Conservation (phyloP, 805 yeast species). For the Metschnikowia gruessii region DNA sequence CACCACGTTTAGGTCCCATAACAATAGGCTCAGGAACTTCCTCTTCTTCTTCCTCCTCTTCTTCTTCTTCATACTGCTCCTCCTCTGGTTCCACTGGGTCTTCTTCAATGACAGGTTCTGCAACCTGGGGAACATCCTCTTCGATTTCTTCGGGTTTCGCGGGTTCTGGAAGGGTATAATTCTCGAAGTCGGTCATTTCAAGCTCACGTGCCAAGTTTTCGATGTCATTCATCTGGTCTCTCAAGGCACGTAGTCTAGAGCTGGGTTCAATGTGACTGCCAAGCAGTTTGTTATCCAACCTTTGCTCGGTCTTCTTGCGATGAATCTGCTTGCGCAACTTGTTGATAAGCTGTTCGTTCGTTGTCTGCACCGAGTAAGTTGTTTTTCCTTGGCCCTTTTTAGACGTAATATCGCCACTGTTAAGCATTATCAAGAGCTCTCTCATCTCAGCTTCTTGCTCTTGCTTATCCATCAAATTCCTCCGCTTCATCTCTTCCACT, state of each 20-base stretch:
- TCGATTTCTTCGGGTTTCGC: constrained; percentile 11
- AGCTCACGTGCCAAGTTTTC: constrained; percentile 82
- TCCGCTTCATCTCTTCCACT: constrained; percentile 59
- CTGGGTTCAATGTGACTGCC: constrained; percentile 70
- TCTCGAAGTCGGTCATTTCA: constrained; percentile 78
- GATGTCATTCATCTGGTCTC: constrained; percentile 81
- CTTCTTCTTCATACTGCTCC: constrained; percentile 14
- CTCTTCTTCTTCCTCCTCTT: constrained; percentile 10
- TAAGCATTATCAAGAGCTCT: constrained; percentile 63
- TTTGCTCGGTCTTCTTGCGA: constrained; percentile 46
- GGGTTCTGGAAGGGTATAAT: constrained; percentile 23
- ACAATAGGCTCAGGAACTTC: constrained; percentile 22
- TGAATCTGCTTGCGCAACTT: constrained; percentile 46
- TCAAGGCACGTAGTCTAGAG: constrained; percentile 64
- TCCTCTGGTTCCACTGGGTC: not conserved
- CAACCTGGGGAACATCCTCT: not conserved
- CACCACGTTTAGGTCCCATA: constrained; percentile 38
- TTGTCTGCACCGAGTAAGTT: constrained; percentile 34
- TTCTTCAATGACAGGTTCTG: no score
- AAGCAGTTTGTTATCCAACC: constrained; percentile 43
- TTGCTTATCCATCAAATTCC: constrained; percentile 62
- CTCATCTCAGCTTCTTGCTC: constrained; percentile 75
- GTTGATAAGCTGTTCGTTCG: constrained; percentile 36
- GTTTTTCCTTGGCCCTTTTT: constrained; percentile 36
- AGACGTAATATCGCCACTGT: constrained; percentile 39